Percentiles rank a stretch among this genome's conserved stretches.
Conservation (phyloP, 2,329 filamentous ascomycete genomes). For the Pseudovirgaria hyperparasitica region DNA sequence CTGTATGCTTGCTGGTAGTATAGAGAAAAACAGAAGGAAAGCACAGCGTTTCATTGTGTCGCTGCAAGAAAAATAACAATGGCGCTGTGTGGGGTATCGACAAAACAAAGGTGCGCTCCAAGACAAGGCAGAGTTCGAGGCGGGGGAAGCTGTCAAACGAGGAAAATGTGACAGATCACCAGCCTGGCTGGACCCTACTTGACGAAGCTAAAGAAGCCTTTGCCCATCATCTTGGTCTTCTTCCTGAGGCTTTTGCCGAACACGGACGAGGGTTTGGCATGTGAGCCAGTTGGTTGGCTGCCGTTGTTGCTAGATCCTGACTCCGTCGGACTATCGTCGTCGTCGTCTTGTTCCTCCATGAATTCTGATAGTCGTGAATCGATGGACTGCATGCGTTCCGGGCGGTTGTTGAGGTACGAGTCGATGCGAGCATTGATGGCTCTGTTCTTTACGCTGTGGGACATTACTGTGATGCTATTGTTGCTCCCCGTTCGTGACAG, state of each 20-base stretch:
- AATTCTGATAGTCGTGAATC: background rate
- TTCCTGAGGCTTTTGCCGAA: background rate
- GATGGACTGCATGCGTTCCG: slow-evolving; percentile 3
- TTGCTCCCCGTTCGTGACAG: slow-evolving; percentile 23
- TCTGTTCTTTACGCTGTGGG: slow-evolving; percentile 26
- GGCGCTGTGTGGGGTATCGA: background rate
- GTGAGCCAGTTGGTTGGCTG: background rate
- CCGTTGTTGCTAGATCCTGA: background rate
- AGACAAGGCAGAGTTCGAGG: background rate
- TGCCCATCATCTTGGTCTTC: background rate
- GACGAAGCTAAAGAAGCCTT: background rate
- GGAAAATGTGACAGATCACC: background rate
- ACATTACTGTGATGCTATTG: slow-evolving; percentile 19
- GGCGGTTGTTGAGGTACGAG: slow-evolving; percentile 18
- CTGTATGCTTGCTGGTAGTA: too few relatives aligned
- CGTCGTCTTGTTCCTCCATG: background rate
- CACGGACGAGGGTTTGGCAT: background rate
- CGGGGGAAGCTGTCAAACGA: background rate
- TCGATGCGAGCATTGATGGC: slow-evolving; percentile 27
- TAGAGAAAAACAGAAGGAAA: background rate
- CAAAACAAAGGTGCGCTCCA: background rate
- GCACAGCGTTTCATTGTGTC: background rate
- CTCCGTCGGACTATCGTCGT: too few relatives aligned
- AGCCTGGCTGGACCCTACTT: background rate
- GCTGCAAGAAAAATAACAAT: background rate